These are phyloP conservation scores for Larix kaempferi DNA, from an alignment of 75 land plant species.

Conservation along the genomic window DNA sequence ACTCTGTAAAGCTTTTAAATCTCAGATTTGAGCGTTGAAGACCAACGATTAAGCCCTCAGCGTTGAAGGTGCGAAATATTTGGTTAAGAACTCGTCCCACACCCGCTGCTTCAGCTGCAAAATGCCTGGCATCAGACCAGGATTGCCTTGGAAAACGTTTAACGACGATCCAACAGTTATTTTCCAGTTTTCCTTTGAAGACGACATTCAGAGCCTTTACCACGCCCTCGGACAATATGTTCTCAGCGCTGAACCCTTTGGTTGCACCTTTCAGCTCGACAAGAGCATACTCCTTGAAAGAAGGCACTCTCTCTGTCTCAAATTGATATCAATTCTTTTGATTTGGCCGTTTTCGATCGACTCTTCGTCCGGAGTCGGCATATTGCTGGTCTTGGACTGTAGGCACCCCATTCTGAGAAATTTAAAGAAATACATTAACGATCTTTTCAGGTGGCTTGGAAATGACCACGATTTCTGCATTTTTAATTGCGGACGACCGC, in stretches of 20 bases:
- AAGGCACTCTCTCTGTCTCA: constrained; percentile 54
- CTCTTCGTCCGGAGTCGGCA: constrained; percentile 27
- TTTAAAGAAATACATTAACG: background rate
- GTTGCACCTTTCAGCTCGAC: constrained; percentile 71
- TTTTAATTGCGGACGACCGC: too few species aligned
- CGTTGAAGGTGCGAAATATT: too few species aligned
- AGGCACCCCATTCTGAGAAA: constrained; percentile 44
- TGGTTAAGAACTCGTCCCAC: too few species aligned
- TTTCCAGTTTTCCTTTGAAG: too few species aligned
- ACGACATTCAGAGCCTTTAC: constrained; percentile 58
- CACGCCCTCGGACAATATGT: constrained; percentile 94
- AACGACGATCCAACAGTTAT: too few species aligned
- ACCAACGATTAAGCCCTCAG: too few species aligned
- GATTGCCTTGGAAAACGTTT: too few species aligned
- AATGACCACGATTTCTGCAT: background rate
- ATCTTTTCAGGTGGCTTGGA: too few species aligned
- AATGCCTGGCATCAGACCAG: too few species aligned
- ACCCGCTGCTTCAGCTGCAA: too few species aligned
- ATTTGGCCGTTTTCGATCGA: constrained; percentile 17
- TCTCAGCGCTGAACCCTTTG: constrained; percentile 66
- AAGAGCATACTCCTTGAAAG: constrained; percentile 64
- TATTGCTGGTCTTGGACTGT: constrained; percentile 41
- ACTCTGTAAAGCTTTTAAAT: too few species aligned
- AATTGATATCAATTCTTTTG: constrained; percentile 37
- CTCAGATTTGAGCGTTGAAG: too few species aligned